phyloP scores from a whole-genome alignment of 2,329 filamentous ascomycete genomes.

The Cladosporium sp. region DNA sequence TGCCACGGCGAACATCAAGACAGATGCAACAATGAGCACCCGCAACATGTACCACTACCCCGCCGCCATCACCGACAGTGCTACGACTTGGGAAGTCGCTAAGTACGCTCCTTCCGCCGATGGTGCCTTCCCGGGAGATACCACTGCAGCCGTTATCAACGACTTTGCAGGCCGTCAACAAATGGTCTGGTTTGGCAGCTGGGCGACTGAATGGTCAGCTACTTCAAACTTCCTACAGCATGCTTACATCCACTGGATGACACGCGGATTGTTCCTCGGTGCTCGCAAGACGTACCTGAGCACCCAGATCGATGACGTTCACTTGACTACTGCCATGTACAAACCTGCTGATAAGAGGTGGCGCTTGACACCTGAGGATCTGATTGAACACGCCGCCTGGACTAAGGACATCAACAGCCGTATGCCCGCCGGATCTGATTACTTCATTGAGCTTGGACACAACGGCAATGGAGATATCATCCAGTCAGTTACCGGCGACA shows the following conservation, averaged over 20 bases:
- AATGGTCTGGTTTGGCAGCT: conserved; percentile 63
- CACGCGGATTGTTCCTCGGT: conserved; percentile 58
- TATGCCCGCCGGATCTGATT: conserved; percentile 53
- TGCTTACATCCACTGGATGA: conserved; percentile 63
- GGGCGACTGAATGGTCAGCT: conserved; percentile 53
- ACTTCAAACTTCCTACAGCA: conserved; percentile 62
- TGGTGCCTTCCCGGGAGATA: conserved; percentile 40
- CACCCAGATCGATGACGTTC: conserved; percentile 64
- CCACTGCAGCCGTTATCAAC: conserved; percentile 61
- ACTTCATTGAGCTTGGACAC: conserved; percentile 56
- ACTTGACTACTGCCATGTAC: conserved; percentile 49
- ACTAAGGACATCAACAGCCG: conserved; percentile 45
- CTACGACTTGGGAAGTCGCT: conserved; percentile 56
- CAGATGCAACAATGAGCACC: conserved; percentile 49
- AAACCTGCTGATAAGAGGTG: conserved; percentile 50
- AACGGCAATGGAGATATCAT: conserved; percentile 56
- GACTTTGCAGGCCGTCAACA: conserved; percentile 58
- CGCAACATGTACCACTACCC: conserved; percentile 60
- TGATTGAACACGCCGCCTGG: conserved; percentile 50
- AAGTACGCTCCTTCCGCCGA: conserved; percentile 43
- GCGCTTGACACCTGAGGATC: conserved; percentile 50
- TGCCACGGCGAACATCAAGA: conserved; percentile 55
- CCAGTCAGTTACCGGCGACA: neutral
- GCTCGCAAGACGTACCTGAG: conserved; percentile 56
- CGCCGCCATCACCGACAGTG: conserved; percentile 56